Evolutionary conservation across 257 asterid genomes (phyloP).

Genomic region (Przewalskia tangutica): DNA sequence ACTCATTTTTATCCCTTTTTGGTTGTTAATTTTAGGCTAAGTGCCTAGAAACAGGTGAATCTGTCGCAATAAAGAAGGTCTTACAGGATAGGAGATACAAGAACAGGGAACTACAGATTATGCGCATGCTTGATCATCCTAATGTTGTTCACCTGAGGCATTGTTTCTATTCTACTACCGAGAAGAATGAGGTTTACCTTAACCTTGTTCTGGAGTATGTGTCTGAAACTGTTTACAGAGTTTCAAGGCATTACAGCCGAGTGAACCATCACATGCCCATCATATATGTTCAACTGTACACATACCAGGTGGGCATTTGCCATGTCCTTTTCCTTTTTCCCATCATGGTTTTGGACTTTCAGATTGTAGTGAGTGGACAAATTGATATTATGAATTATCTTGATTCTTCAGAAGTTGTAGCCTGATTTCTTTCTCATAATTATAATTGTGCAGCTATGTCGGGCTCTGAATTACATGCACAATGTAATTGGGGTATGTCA

Average conservation of each 20-base stretch:
- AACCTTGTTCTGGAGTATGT: slow-evolving; percentile 83
- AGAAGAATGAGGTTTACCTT: slow-evolving; percentile 68
- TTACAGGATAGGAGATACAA: slow-evolving; percentile 88
- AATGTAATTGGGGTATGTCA: slow-evolving; percentile 83
- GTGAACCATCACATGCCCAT: slow-evolving; percentile 77
- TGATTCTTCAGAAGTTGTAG: background rate
- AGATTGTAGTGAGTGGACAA: background rate
- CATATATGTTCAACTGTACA: slow-evolving; percentile 67
- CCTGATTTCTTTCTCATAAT: background rate
- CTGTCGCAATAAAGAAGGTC: slow-evolving; percentile 83
- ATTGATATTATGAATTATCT: background rate
- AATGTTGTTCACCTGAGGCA: slow-evolving; percentile 64
- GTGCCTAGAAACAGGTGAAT: slow-evolving; percentile 80
- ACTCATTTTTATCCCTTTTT: slow-evolving; percentile 8
- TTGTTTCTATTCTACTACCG: slow-evolving; percentile 75
- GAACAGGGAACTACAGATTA: slow-evolving; percentile 77
- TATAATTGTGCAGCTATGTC: slow-evolving; percentile 40
- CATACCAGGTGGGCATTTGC: slow-evolving; percentile 47
- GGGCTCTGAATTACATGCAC: slow-evolving; percentile 68
- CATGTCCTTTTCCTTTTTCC: background rate
- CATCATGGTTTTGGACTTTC: background rate
- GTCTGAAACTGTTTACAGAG: slow-evolving; percentile 76
- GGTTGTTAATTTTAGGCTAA: slow-evolving; percentile 34
- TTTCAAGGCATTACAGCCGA: slow-evolving; percentile 70
- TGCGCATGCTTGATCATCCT: slow-evolving; percentile 83